Evolutionary conservation across 2,329 filamentous ascomycete species (phyloP).

Genomic region (Macrophomina pseudophaseolina): DNA sequence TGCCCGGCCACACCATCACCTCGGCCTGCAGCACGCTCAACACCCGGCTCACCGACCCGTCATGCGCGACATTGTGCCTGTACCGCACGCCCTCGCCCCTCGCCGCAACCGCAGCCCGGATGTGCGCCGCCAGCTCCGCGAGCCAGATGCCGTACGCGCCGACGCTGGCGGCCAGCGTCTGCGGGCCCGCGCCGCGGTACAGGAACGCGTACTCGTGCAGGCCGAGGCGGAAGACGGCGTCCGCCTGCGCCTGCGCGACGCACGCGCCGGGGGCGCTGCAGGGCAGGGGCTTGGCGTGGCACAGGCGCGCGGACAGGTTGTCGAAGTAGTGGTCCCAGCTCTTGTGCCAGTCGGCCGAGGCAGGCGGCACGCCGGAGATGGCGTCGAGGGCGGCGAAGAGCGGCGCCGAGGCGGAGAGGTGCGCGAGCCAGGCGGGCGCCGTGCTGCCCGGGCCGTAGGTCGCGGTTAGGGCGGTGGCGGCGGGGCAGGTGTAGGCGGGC

Average conservation of each 20-base stretch:
- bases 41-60: conserved; percentile 71
- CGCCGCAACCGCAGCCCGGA: conserved; percentile 59
- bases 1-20: conserved; percentile 82
- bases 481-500: conserved; percentile 70
- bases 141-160: conserved; percentile 74
- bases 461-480: conserved; percentile 52
- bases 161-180: conserved; percentile 66
- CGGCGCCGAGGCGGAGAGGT: conserved; percentile 61
- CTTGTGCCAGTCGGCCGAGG: conserved; percentile 68
- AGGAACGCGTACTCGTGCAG: conserved; percentile 82
- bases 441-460: conserved; percentile 51
- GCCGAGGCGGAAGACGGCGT: conserved; percentile 75
- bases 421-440: conserved; percentile 62
- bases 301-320: conserved; percentile 79
- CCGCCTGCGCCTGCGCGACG: conserved; percentile 65
- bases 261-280: conserved; percentile 60
- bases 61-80: conserved; percentile 80
- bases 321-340: conserved; percentile 85
- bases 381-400: conserved; percentile 68
- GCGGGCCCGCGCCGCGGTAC: conserved; percentile 65
- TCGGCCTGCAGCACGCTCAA: conserved; percentile 74
- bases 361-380: conserved; percentile 67
- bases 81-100: conserved; percentile 56
- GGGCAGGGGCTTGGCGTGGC: conserved; percentile 73
- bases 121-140: conserved; percentile 70